Percentiles rank a stretch among this genome's conserved stretches.
Conservation (phyloP, 805 yeast genomes). For the Scheffersomyces lignosus region DNA sequence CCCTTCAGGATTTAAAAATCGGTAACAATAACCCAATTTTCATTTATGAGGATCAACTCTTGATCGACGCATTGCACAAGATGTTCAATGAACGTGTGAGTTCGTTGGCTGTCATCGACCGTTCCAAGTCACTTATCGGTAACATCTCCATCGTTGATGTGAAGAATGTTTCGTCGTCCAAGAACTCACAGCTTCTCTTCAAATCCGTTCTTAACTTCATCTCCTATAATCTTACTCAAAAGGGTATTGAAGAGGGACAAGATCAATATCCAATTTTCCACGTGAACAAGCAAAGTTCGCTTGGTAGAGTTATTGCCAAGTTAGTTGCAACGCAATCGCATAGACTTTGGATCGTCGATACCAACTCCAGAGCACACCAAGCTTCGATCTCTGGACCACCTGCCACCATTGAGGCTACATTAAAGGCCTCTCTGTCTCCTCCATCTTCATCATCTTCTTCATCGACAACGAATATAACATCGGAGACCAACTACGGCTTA, state of each 20-base stretch:
- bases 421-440: conserved; percentile 6
- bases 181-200: conserved; percentile 79
- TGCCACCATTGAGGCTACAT: conserved; percentile 22
- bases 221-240: conserved; percentile 77
- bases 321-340: conserved; percentile 94
- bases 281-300: conserved; percentile 73
- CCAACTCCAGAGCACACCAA: conserved; percentile 12
- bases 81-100: conserved; percentile 86
- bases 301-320: conserved; percentile 90
- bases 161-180: conserved; percentile 79
- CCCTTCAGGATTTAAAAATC: conserved; percentile 71
- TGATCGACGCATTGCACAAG: conserved; percentile 80
- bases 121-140: conserved; percentile 73
- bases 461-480: conserved; percentile 15
- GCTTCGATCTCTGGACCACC: conserved; percentile 9
- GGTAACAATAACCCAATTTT: conserved; percentile 74
- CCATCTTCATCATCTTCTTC: conserved; percentile 17
- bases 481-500: conserved; percentile 37
- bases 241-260: conserved; percentile 92
- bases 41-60: conserved; percentile 81
- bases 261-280: conserved; percentile 97
- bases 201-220: conserved; percentile 86
- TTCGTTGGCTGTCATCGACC: conserved; percentile 90
- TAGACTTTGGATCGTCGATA: conserved; percentile 78
- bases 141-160: conserved; percentile 95